Conservation (phyloP, 2,329 filamentous ascomycete genomes). For the Acrocalymma vagum region DNA sequence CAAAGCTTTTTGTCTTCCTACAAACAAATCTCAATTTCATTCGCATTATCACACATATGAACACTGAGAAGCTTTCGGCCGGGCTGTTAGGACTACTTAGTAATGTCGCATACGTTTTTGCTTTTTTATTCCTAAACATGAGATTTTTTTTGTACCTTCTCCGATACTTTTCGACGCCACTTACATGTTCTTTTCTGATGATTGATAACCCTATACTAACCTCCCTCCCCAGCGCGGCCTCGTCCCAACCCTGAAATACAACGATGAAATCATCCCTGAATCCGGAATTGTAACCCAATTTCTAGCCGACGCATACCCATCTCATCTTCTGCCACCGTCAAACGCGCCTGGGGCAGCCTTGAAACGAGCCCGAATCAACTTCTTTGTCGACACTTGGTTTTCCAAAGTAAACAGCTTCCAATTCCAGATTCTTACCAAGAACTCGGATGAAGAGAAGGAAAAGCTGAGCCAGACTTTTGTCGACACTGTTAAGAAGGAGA, state of each 20-base stretch:
- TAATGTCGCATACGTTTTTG: too few relatives aligned
- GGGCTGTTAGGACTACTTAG: too few relatives aligned
- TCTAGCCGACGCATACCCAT: slow-evolving; percentile 73
- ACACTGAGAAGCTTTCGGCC: too few relatives aligned
- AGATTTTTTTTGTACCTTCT: too few relatives aligned
- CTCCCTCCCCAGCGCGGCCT: slow-evolving; percentile 66
- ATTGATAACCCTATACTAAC: too few relatives aligned
- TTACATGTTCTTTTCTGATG: slow-evolving; percentile 8
- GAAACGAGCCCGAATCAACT: slow-evolving; percentile 70
- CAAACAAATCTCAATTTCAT: not conserved
- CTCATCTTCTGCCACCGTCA: slow-evolving; percentile 69
- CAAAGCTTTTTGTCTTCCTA: not conserved
- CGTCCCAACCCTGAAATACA: slow-evolving; percentile 74
- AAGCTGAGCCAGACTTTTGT: slow-evolving; percentile 61
- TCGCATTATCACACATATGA: not conserved
- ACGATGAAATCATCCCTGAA: slow-evolving; percentile 73
- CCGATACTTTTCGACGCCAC: not conserved
- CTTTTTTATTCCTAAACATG: too few relatives aligned
- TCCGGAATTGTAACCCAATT: slow-evolving; percentile 78
- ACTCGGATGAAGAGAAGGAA: slow-evolving; percentile 58
- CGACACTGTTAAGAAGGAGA: slow-evolving; percentile 69
- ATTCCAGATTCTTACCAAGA: slow-evolving; percentile 56
- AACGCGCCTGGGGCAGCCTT: slow-evolving; percentile 65
- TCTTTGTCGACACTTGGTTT: slow-evolving; percentile 77
- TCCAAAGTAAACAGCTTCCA: slow-evolving; percentile 65